These are phyloP conservation scores for Iberis amara DNA, from an alignment of 441 rosid genomes.

Conservation along the genomic window DNA sequence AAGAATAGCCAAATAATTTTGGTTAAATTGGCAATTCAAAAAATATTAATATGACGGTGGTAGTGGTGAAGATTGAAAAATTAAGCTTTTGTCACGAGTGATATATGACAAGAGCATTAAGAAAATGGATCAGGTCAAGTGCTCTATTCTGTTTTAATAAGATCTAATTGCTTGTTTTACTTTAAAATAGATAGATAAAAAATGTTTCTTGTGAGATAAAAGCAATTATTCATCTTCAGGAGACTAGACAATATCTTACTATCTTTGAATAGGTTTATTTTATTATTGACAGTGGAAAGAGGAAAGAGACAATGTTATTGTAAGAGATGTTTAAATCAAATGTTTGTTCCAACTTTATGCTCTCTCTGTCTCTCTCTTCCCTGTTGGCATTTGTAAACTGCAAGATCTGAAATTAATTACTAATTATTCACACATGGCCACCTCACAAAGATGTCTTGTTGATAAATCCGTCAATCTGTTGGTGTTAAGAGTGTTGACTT, in stretches of 20 bases:
- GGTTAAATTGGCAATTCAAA: slow-evolving; percentile 19
- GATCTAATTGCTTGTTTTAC: slow-evolving; percentile 22
- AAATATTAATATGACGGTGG: slow-evolving; percentile 19
- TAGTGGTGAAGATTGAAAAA: slow-evolving; percentile 12
- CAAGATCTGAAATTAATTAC: slow-evolving; percentile 26
- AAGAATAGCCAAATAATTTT: slow-evolving; percentile 12
- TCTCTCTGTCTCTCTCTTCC: slow-evolving; percentile 9
- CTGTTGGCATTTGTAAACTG: not conserved
- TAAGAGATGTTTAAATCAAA: slow-evolving; percentile 29
- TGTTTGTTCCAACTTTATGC: slow-evolving; percentile 25
- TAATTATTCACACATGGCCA: slow-evolving; percentile 19
- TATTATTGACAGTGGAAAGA: too few species aligned
- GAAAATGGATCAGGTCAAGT: slow-evolving; percentile 17
- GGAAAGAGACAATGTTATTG: slow-evolving; percentile 22
- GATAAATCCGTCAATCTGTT: slow-evolving; percentile 13
- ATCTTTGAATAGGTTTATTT: slow-evolving; percentile 17
- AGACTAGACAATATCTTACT: slow-evolving; percentile 13
- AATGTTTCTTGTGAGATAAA: not conserved
- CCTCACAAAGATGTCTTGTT: slow-evolving; percentile 20
- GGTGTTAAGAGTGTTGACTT: slow-evolving; percentile 17
- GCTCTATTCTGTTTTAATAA: slow-evolving; percentile 22
- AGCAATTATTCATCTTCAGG: slow-evolving; percentile 23
- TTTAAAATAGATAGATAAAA: slow-evolving; percentile 7
- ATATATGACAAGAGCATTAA: slow-evolving; percentile 5
- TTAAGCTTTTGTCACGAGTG: slow-evolving; percentile 24